Conservation (phyloP, 169 alveolate species). For the Plasmodium sp. region DNA sequence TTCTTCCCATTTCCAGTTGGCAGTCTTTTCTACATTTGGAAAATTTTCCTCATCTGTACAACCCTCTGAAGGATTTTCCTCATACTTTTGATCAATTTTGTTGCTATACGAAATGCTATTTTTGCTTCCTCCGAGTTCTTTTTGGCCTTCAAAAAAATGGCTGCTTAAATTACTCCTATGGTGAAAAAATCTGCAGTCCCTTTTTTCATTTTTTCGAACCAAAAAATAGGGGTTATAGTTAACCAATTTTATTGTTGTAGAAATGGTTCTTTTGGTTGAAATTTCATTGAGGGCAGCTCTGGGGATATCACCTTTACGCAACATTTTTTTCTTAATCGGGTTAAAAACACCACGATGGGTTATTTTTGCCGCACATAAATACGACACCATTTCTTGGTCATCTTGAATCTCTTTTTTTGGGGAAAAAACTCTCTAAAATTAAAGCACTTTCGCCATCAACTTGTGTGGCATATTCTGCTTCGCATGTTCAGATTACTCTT, state of each 20-base stretch:
- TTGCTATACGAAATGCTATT: not conserved
- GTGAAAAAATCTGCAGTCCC: not conserved
- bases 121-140: not conserved
- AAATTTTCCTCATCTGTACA: not conserved
- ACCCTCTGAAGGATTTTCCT: not conserved
- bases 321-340: not conserved
- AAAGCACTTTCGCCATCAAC: not conserved
- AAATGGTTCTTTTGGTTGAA: not conserved
- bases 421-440: not conserved
- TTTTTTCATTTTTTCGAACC: not conserved
- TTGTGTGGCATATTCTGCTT: not conserved
- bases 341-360: not conserved
- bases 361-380: not conserved
- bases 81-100: not conserved
- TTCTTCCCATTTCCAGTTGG: not conserved
- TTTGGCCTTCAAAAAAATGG: not conserved
- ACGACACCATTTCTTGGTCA: not conserved
- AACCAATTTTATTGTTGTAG: slow-evolving; percentile 7
- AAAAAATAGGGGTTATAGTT: not conserved
- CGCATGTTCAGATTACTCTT: not conserved
- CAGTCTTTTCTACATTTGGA: not conserved
- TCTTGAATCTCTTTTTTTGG: not conserved
- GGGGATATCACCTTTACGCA: not conserved
- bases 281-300: not conserved
- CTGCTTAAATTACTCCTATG: not conserved